Conservation (phyloP, 1,139 yeast species). For the Yamadazyma siamensis region DNA sequence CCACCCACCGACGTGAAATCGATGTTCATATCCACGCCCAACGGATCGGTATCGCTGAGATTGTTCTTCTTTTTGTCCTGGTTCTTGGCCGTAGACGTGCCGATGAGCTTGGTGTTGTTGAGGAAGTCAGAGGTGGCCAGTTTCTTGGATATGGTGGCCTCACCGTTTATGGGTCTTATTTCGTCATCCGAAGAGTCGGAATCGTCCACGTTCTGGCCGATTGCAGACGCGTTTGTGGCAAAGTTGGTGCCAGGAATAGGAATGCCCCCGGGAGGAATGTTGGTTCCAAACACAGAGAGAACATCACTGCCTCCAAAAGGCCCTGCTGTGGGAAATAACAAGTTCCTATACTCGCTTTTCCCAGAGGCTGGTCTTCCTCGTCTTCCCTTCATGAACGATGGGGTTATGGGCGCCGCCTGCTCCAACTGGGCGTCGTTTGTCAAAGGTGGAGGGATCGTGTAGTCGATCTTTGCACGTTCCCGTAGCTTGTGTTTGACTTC, state of each 20-base stretch:
- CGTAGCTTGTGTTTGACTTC: constrained; percentile 62
- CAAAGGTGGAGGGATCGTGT: constrained; percentile 84
- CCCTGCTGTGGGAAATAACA: constrained; percentile 91
- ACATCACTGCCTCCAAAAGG: constrained; percentile 96
- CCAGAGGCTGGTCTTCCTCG: constrained; percentile 27
- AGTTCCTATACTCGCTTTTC: constrained; percentile 50
- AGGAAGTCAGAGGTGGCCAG: constrained; percentile 14
- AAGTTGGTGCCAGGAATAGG: constrained; percentile 37
- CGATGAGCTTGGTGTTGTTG: constrained; percentile 28
- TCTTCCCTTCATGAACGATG: constrained; percentile 15
- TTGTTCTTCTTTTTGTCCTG: constrained; percentile 48
- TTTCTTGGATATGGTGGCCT: constrained; percentile 30
- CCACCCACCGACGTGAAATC: constrained; percentile 94
- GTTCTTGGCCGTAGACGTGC: constrained; percentile 32
- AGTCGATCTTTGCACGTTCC: constrained; percentile 72
- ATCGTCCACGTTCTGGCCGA: constrained; percentile 48
- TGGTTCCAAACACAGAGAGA: constrained; percentile 68
- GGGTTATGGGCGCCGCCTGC: constrained; percentile 12
- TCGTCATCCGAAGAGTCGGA: constrained; percentile 76
- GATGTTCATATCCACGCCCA: constrained; percentile 90
- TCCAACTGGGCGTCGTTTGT: constrained; percentile 34
- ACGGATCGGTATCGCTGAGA: constrained; percentile 89
- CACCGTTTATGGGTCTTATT: constrained; percentile 38
- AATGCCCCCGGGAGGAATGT: constrained; percentile 51
- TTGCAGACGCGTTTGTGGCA: constrained; percentile 31